Evolutionary conservation across 1,139 yeast genomes (phyloP), one percentile per base, ranked within the genome.

Genomic region (Yamadazyma taylorii): DNA sequence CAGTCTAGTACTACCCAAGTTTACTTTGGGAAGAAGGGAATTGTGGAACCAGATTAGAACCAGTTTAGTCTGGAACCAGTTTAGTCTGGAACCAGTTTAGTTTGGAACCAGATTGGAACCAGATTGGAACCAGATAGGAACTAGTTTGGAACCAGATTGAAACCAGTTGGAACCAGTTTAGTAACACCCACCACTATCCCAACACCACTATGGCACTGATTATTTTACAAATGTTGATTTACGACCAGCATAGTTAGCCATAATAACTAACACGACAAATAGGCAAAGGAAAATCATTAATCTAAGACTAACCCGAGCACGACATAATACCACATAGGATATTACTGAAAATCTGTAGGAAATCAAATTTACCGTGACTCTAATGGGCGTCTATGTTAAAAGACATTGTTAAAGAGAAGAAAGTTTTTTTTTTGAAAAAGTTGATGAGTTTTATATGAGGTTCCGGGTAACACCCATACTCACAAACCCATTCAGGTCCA

Each of bases 291-390:
- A 78, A 78, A 75, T 73, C 50, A 56, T 42, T 75, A 57, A 63
- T 85, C 88, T 85, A 75, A 83, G 92, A 85, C 85, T 69, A 64
- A 84, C 92, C 92, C 92, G 89, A 85, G 94, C 94, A 85, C 94
- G 86, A 77, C 75, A 50, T 60, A 60, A 61, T 73, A 66, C 70
- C 65, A 37, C 65, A 36, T 58, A 70, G 68, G 59, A 47, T 52
- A 61, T 55, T 63, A 77, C 63, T 56, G 69, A 26, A 35, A 37
- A 66, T 66, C 69, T 68, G 79, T 69, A 56, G 77, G 68, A 58
- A n/a, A 51, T 60, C 75, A 69, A 62, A 64, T 63, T 73, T 63
- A 61, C 81, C 88, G 94, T 84, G 92, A 85, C 94, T 85, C 94
- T 85, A 76, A 78, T 77, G 94, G 94, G 92, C 83, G 90, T 85